phyloP scores from a whole-genome alignment of 306 rosid genomes.

The Lablab purpureus region DNA sequence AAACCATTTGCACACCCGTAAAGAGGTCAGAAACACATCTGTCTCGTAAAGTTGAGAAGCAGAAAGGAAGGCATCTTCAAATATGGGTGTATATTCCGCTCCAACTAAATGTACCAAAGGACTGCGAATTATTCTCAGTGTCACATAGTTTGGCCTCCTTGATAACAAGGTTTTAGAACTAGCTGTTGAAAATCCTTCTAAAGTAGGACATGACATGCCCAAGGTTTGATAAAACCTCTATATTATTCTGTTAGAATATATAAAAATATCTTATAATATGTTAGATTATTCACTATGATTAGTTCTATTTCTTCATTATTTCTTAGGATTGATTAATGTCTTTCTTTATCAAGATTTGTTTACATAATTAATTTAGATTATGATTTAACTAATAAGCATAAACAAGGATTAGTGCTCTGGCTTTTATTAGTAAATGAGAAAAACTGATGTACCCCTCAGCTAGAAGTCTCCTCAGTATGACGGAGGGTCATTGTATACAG shows the following conservation, averaged over 20 bases:
- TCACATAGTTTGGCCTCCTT: slow-evolving; percentile 15
- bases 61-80: not conserved
- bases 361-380: too few species aligned
- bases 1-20: slow-evolving; percentile 9
- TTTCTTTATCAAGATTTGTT: too few species aligned
- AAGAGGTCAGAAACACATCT: slow-evolving; percentile 22
- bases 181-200: not conserved
- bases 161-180: not conserved
- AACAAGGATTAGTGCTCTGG: too few species aligned
- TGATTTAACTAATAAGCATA: too few species aligned
- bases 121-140: not conserved
- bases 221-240: not conserved
- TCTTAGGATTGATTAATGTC: too few species aligned
- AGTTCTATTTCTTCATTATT: too few species aligned
- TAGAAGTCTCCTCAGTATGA: too few species aligned
- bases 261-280: not conserved
- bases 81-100: slow-evolving; percentile 1
- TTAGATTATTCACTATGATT: too few species aligned
- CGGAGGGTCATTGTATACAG: too few species aligned
- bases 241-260: not conserved
- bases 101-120: slow-evolving; percentile 7
- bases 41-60: not conserved
- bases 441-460: too few species aligned
- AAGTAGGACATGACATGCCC: slow-evolving; percentile 15
- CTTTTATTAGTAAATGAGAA: too few species aligned